Evolutionary conservation across 2,329 filamentous ascomycete genomes (phyloP), one percentile per base, ranked within the genome.

Genomic region (Hymenoscyphus linearis): DNA sequence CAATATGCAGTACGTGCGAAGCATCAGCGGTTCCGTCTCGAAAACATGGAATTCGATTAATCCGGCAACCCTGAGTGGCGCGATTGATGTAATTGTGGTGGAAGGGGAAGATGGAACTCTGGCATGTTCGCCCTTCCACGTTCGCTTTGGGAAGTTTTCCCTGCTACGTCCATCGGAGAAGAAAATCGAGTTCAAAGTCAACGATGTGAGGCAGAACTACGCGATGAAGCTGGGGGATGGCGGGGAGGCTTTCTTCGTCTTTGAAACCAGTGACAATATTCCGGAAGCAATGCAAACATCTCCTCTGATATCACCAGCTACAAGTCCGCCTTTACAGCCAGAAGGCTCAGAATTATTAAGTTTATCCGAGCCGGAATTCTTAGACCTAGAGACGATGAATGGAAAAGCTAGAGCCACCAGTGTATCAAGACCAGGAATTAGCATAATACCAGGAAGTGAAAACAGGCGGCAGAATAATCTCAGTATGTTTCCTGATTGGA

Each of bases 1-100:
- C 52, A 40, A 22, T 37, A 98, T 98, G 95, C 93, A 98, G 82
- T 98, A 98, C 89, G 93, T 98, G 69, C 86, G 95, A 69, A 96
- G 93, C 73, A 85, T 98, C 70, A 95, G 91, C 76, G 93, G 93
- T 74, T 96, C 92, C 58, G 93, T 99, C 71, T 96, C 93, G 70
- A 97, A 95, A 79, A 93, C 95, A 76, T 99, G 95, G 95, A 99
- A 99, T 77, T 97, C 93, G 27, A 96, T 99, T 82, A 99, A 99
- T 76, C 95, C 95, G 57, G 92, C 95, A 52, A 99, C 95, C 13
- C 85, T 99, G 61, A 96, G 91, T 78, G 95, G 95, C 72, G 95
- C 95, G 72, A 98, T 99, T 78, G 95, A 99, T 82, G 93, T 98
- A 69, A 96, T 99, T 68, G 93, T 99, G 60, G 92, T 99, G 62